A percentile compares a stretch with the other conserved stretches of the same genome.
These are phyloP conservation scores for Vigna angularis DNA, from an alignment of 306 rosid species.

Conservation along the genomic window DNA sequence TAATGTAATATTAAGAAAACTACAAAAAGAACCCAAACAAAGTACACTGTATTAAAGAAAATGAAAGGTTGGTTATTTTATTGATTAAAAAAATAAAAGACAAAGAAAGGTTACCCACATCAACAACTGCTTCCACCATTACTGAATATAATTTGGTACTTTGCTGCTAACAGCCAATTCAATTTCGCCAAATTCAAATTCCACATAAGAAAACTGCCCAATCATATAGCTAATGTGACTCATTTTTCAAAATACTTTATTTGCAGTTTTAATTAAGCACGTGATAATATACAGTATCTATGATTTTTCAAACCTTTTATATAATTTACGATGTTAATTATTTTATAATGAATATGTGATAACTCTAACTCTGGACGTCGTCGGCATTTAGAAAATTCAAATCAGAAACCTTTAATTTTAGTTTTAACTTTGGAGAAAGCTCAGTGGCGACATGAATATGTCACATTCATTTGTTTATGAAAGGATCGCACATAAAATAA, in stretches of 20 bases:
- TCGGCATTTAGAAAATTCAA: not conserved
- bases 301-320: not conserved
- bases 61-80: not conserved
- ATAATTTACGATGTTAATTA: too few relatives aligned
- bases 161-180: not conserved
- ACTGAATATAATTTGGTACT: not conserved
- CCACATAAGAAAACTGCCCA: not conserved
- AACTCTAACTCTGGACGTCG: not conserved
- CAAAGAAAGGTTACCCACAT: conserved; percentile 2
- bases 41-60: not conserved
- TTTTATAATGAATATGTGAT: not conserved
- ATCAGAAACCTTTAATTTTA: not conserved
- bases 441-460: not conserved
- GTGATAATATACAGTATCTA: not conserved
- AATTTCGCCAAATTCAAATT: not conserved
- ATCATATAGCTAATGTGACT: not conserved
- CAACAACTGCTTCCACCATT: not conserved
- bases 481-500: not conserved
- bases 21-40: too few relatives aligned
- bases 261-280: not conserved
- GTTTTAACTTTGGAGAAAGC: not conserved
- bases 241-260: not conserved
- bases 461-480: not conserved
- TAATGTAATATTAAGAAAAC: too few relatives aligned
- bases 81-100: not conserved